Evolutionary conservation across 768 basidiomycete genomes (phyloP), one percentile per base, ranked within the genome.

Genomic region (Mycena metata): DNA sequence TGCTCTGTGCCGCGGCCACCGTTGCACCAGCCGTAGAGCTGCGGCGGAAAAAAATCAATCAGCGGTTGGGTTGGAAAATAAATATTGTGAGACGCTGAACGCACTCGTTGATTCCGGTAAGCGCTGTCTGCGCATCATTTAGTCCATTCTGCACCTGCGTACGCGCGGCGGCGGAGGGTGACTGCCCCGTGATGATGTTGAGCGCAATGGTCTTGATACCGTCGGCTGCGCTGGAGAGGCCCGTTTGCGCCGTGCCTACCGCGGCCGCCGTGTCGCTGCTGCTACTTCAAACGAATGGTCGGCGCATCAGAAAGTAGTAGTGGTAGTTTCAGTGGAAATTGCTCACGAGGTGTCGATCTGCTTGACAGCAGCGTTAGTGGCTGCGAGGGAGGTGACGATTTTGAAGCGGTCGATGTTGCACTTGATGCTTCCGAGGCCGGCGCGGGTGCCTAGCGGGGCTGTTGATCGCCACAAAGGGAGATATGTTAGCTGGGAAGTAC

Each of bases 391-490:
- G 13, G 66, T 56, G 33, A 77, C 76, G 30, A 73, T 76, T 35
- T 75, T 70, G 23, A 75, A 60, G 26, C 76, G 76, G 42, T 75
- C 73, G n/a, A 73, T 63, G 56, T 77, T 76, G 66, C 78, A 77
- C 16, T 57, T 15, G 17, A 60, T 9, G 36, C 24, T 50, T 0
- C 69, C 69, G 42, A 64, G 39, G 39, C 11, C 39, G 4, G 39
- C 39, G 39, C 39, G 39, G 11, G 3, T 10, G 39, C 39, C 11
- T 9, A 39, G 11, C 11, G 39, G 39, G 39, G 39, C 39, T 39
- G 39, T 39, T 2, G 39, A 39, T 7, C 36, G 36, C 10, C 39
- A 39, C 10, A 39, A 39, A 39, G 39, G 9, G 39, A 10, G 9
- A 39, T 4, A 9, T 39, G 9, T 30, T 30, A 6, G 30, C 6